Conservation (phyloP, 352 stramenopile species). For the Pythium aristosporum region DNA sequence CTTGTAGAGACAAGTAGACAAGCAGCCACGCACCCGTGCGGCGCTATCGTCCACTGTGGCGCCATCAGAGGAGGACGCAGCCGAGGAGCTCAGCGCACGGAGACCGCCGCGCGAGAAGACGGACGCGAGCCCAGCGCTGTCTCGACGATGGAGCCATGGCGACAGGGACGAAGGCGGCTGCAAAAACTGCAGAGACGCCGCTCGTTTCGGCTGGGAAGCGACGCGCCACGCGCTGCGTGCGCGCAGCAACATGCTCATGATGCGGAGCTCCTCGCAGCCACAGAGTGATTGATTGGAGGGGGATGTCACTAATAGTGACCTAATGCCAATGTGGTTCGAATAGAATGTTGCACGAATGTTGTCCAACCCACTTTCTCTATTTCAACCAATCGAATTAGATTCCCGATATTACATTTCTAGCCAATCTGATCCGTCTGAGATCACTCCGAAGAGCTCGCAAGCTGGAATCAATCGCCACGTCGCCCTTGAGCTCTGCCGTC, state of each 20-base stretch:
- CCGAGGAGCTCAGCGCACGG: not conserved
- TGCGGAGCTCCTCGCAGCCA: not conserved
- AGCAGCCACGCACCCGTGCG: not conserved
- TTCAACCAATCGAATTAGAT: conserved; percentile 5
- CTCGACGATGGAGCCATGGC: not conserved
- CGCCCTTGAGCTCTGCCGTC: not conserved
- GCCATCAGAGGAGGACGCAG: not conserved
- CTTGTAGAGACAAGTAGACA: not conserved
- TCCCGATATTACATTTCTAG: not conserved
- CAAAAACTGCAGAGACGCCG: not conserved
- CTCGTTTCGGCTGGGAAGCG: not conserved
- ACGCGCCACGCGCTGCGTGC: conserved; percentile 2
- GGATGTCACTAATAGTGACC: not conserved
- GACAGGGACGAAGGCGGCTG: too few relatives aligned
- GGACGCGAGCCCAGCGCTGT: not conserved
- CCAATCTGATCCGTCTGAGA: conserved; percentile 6
- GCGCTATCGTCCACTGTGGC: not conserved
- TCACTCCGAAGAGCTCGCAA: not conserved
- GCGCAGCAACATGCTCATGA: conserved; percentile 9
- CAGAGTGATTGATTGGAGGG: not conserved
- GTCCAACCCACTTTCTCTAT: not conserved
- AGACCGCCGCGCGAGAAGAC: not conserved
- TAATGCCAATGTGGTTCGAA: not conserved
- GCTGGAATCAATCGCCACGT: conserved; percentile 4
- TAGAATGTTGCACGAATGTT: not conserved